A percentile compares a stretch with the other conserved stretches of the same genome.
phyloP scores from a whole-genome alignment of 2,329 filamentous ascomycete genomes.

The Zymoseptoria pseudotritici region DNA sequence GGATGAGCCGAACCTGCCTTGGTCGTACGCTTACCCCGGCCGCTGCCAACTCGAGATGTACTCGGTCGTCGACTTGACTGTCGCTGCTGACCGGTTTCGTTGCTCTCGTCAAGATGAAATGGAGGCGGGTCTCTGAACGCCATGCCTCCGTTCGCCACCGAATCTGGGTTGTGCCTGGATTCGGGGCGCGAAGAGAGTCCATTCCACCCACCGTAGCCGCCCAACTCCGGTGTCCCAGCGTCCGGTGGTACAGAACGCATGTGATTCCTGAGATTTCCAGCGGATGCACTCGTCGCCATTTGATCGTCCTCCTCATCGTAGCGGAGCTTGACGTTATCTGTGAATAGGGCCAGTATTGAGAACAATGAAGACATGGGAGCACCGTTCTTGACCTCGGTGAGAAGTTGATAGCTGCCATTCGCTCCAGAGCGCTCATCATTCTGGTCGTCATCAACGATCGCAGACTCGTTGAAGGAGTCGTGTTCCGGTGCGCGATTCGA shows the following conservation, averaged over 20 bases:
- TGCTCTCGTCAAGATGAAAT: constrained; percentile 21
- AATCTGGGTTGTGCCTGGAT: constrained; percentile 22
- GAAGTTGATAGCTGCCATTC: constrained; percentile 82
- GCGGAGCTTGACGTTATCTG: constrained; percentile 80
- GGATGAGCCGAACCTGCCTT: constrained; percentile 75
- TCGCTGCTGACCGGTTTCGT: constrained; percentile 19
- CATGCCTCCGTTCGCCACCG: constrained; percentile 7
- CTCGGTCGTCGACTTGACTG: constrained; percentile 21
- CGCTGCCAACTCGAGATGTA: constrained; percentile 14
- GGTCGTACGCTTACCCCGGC: constrained; percentile 21
- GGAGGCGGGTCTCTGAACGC: constrained; percentile 25
- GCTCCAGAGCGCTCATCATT: constrained; percentile 57
- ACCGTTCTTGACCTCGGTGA: constrained; percentile 96
- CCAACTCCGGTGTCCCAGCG: constrained; percentile 20
- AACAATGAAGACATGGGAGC: constrained; percentile 98
- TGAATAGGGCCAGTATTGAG: constrained; percentile 93
- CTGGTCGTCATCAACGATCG: constrained; percentile 43
- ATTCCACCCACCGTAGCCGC: constrained; percentile 20
- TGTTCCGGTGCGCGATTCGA: constrained; percentile 51
- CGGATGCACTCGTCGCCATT: constrained; percentile 13
- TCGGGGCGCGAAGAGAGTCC: constrained; percentile 15
- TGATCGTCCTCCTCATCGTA: constrained; percentile 58
- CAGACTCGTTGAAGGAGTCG: constrained; percentile 36
- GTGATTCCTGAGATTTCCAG: constrained; percentile 18
- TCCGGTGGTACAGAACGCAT: constrained; percentile 15